These are phyloP conservation scores for Backusella morwellensis DNA, from an alignment of 192 early-diverging fungal genomes.

Conservation along the genomic window DNA sequence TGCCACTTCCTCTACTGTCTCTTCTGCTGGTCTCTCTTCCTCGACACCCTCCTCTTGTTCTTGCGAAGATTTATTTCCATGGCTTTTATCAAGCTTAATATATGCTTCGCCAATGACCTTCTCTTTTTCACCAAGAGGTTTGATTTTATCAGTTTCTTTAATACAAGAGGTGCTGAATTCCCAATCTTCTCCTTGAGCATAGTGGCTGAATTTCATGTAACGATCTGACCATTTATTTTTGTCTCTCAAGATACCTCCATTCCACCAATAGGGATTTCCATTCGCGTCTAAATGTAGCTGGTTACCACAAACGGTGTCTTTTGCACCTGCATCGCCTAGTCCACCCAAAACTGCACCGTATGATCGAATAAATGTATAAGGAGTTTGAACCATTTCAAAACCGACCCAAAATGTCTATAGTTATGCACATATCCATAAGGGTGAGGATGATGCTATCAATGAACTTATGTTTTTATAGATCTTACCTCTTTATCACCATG, in stretches of 20 bases:
- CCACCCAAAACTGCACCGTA: constrained; percentile 54
- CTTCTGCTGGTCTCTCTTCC: neutral
- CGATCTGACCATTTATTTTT: constrained; percentile 39
- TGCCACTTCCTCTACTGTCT: neutral
- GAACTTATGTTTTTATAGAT: neutral
- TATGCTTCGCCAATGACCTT: constrained; percentile 8
- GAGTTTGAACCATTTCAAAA: constrained; percentile 56
- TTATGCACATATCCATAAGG: neutral
- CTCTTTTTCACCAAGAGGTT: constrained; percentile 2
- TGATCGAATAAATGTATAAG: constrained; percentile 47
- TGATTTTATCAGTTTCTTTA: constrained; percentile 35
- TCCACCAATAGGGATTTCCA: constrained; percentile 48
- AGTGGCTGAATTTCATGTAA: constrained; percentile 37
- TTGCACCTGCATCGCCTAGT: constrained; percentile 29
- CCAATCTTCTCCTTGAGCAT: constrained; percentile 44
- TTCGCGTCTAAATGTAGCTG: constrained; percentile 43
- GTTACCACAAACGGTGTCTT: constrained; percentile 41
- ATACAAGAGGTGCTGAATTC: constrained; percentile 43
- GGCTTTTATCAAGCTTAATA: constrained; percentile 12
- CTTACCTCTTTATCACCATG: constrained; percentile 68
- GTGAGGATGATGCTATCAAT: neutral
- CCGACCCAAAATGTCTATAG: constrained; percentile 59
- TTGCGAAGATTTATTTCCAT: neutral
- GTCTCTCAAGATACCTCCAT: constrained; percentile 48
- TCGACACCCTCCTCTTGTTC: neutral